Evolutionary conservation across 2,329 filamentous ascomycete genomes (phyloP).

Genomic region (Venturia pyrina): DNA sequence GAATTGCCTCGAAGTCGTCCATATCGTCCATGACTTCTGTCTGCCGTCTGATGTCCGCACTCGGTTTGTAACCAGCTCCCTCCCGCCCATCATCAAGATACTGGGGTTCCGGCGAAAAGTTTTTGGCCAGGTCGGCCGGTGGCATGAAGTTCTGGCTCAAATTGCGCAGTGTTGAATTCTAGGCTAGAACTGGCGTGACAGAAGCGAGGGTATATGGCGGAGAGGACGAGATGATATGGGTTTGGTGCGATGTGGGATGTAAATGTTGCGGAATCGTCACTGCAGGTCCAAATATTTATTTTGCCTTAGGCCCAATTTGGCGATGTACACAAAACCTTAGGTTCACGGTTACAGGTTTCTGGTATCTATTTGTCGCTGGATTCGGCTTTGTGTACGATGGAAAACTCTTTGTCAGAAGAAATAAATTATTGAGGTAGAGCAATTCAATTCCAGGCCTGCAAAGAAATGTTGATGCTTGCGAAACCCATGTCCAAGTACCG

Average conservation of each 20-base stretch:
- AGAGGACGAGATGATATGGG: background rate
- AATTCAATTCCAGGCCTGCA: background rate
- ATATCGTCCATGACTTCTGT: slow-evolving; percentile 9
- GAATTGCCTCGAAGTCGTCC: slow-evolving; percentile 31
- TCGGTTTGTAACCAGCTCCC: background rate
- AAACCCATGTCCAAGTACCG: background rate
- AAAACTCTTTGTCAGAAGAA: background rate
- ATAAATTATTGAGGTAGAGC: no score
- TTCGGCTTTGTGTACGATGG: background rate
- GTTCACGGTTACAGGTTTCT: background rate
- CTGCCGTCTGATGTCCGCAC: slow-evolving; percentile 11
- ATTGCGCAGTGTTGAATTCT: background rate
- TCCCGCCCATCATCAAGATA: slow-evolving; percentile 4
- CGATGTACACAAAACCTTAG: background rate
- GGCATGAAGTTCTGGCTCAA: background rate
- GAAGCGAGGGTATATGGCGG: background rate
- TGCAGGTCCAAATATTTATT: background rate
- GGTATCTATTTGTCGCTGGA: background rate
- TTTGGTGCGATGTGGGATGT: background rate
- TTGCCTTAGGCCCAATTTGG: background rate
- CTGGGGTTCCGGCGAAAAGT: background rate
- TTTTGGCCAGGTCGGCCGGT: slow-evolving; percentile 5
- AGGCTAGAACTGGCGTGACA: background rate
- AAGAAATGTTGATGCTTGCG: background rate
- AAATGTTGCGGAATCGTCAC: background rate